Base-by-base conservation (phyloP, 2,329 filamentous ascomycete species). In the Mycocentrospora acerina region DNA sequence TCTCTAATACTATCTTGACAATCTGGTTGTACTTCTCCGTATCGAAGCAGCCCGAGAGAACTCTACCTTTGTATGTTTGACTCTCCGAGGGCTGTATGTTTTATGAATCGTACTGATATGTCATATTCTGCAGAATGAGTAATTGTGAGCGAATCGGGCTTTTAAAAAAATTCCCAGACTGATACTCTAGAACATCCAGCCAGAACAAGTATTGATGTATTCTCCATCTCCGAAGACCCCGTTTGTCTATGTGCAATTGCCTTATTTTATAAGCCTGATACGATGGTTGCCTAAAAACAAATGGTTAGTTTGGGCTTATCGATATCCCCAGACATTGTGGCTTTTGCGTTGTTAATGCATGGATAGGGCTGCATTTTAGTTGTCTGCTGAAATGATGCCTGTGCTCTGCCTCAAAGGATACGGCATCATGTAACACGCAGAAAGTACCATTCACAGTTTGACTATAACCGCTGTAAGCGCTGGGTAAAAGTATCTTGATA, bases 211-310 rank as follows among this genome's bases (percentile, higher is more conserved):
- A 15, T 40, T 40, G 12, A 26, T 31, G 22, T 40, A 31, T 30
- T 40, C 37, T 35, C 37, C 19, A 4, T 40, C 32, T 14, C 37
- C 27, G 15, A 35, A 35, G 9, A 40, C 28, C 26, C 25, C 32
- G 24, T 35, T 40, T 16, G 32, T 29, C 15, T 35, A 29, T 11
- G 32, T 30, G 19, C 35, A 35, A 22, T n/a, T n/a, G n/a, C n/a
- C n/a, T n/a, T n/a, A n/a, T n/a, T n/a, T n/a, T n/a, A n/a, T n/a
- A n/a, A n/a, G n/a, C n/a, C n/a, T n/a, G n/a, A n/a, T n/a, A n/a
- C n/a, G n/a, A n/a, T n/a, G n/a, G n/a, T n/a, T n/a, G n/a, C n/a
- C n/a, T n/a, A n/a, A n/a, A n/a, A n/a, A n/a, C n/a, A n/a, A n/a
- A n/a, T n/a, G n/a, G n/a, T n/a, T n/a, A n/a, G n/a, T n/a, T n/a